Base-by-base conservation (phyloP, 495 filamentous ascomycete species). In the Penicillium coprophilum region DNA sequence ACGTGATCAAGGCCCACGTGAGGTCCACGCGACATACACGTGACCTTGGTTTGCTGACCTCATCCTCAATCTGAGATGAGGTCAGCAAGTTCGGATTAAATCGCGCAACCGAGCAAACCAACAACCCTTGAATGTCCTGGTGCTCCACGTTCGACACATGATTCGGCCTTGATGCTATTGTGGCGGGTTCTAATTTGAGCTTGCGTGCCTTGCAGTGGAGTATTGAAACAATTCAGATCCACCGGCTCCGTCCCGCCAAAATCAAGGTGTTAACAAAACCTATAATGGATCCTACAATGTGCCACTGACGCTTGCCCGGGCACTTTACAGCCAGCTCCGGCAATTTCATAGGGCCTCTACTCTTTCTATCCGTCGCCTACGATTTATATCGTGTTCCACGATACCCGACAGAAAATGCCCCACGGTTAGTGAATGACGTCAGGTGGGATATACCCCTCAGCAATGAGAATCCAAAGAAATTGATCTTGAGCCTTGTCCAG, bases 231-330 rank as follows among this genome's bases (percentile, higher is more conserved):
- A 27, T 6, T 24, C 17, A 46, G 54, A 24, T 20, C 30, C 30
- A 39, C 30, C 21, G 31, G 23, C 13, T 19, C 17, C 13, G 30
- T 52, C 50, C 40, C 50, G 51, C 30, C 24, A 47, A 55, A 57
- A 49, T 48, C 13, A 32, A 38, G 41, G 9, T 41, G 12, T n/a
- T 30, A 39, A 36, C 13, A n/a, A n/a, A 32, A 53, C 21, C 40
- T 27, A 12, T 40, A 13, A 8, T 28, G 44, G 10, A 12, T 17
- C n/a, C 48, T 56, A 50, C 23, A 13, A 17, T 30, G 30, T 57
- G 57, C 61, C 57, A 45, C 57, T 57, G 53, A 63, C 61, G 61
- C 49, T 50, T 46, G 53, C 44, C 34, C 36, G 53, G 34, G 41
- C 13, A 44, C 21, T 3, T 17, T 31, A 7, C 12, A 43, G 19